Conservation (phyloP, 225 moss, liverwort and hornwort species). For the Bryoerythrophyllum caledonicum region DNA sequence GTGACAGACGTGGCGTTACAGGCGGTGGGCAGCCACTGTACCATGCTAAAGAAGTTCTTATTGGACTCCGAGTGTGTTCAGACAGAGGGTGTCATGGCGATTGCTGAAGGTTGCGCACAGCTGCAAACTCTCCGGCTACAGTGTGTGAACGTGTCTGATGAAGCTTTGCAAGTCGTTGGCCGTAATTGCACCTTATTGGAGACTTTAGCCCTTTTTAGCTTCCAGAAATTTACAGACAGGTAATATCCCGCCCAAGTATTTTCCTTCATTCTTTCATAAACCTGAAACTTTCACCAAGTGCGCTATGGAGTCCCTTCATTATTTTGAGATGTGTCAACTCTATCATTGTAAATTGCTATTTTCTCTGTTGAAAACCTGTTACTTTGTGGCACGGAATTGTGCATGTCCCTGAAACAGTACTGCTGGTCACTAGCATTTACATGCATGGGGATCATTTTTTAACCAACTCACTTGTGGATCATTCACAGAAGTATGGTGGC, state of each 20-base stretch:
- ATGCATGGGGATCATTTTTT: background rate
- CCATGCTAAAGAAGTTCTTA: constrained; percentile 39
- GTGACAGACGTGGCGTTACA: constrained; percentile 48
- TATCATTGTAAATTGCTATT: background rate
- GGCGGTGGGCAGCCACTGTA: constrained; percentile 46
- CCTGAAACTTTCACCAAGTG: background rate
- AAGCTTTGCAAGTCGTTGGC: constrained; percentile 58
- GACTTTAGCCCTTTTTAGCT: constrained; percentile 56
- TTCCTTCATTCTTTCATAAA: background rate
- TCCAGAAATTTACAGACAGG: constrained; percentile 55
- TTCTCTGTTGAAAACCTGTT: background rate
- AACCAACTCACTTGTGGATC: constrained; percentile 9
- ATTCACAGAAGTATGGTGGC: constrained; percentile 52
- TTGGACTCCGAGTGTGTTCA: constrained; percentile 51
- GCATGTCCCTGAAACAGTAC: background rate
- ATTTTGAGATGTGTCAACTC: background rate
- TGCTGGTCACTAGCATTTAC: background rate
- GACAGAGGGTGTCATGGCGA: constrained; percentile 52
- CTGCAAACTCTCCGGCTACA: constrained; percentile 44
- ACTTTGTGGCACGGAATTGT: background rate
- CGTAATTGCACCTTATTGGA: constrained; percentile 43
- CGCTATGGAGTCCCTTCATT: background rate
- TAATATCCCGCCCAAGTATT: background rate
- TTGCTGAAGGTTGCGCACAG: constrained; percentile 50
- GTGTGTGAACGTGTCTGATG: constrained; percentile 56